Conservation (phyloP, 331 rosid species). For the Ulmus americana region DNA sequence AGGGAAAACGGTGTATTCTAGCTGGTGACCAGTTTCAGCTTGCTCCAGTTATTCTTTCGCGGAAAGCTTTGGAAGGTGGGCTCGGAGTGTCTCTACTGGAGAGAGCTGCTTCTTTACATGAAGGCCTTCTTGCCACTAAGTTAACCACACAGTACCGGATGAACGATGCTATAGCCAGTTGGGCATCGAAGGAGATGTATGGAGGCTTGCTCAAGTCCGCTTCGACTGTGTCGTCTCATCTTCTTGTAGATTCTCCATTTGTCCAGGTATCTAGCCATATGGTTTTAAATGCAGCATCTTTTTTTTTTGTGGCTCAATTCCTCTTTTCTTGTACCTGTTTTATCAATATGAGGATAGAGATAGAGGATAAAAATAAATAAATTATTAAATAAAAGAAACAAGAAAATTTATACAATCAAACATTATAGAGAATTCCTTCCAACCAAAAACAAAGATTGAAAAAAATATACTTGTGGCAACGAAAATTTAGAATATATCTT, state of each 20-base stretch:
- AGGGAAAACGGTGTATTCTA: constrained; percentile 70
- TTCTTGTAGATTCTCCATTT: constrained; percentile 70
- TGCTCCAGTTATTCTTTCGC: constrained; percentile 74
- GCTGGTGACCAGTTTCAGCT: constrained; percentile 86
- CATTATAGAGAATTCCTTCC: too few relatives aligned
- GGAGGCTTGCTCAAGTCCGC: constrained; percentile 63
- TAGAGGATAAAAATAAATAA: too few relatives aligned
- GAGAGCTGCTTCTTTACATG: constrained; percentile 64
- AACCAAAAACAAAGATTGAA: too few relatives aligned
- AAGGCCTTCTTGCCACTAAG: constrained; percentile 51
- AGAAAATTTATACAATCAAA: too few relatives aligned
- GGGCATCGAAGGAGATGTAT: constrained; percentile 90
- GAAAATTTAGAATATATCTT: too few relatives aligned
- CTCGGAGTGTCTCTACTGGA: constrained; percentile 71
- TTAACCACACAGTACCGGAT: constrained; percentile 65
- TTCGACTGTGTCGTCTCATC: constrained; percentile 56
- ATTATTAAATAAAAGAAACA: too few relatives aligned
- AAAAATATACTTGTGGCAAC: too few relatives aligned
- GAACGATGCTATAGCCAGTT: constrained; percentile 75
- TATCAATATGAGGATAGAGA: too few relatives aligned
- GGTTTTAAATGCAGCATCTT: too few relatives aligned
- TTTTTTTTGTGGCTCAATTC: too few relatives aligned
- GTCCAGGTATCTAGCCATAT: constrained; percentile 48
- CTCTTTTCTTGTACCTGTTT: too few relatives aligned
- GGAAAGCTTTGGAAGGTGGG: constrained; percentile 75